Conservation (phyloP, 805 yeast genomes). For the Trichomonascus vanleenenianus region DNA sequence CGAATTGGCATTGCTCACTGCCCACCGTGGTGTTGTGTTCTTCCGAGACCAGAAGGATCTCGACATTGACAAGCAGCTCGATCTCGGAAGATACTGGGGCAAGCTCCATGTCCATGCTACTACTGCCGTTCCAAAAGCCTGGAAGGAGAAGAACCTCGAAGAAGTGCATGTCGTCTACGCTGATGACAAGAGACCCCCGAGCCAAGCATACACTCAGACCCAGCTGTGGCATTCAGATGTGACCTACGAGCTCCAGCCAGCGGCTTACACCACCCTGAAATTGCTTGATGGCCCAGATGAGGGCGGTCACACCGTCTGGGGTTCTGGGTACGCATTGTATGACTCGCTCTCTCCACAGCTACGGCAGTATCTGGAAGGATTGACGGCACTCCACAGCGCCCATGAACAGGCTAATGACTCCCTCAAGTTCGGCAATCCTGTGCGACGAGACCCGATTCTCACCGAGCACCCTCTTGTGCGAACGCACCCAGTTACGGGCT, state of each 20-base stretch:
- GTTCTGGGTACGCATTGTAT: slow-evolving; percentile 51
- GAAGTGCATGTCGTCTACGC: slow-evolving; percentile 27
- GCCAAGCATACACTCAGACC: slow-evolving; percentile 23
- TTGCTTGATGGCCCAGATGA: slow-evolving; percentile 28
- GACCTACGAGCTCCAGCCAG: slow-evolving; percentile 66
- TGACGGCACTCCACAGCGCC: slow-evolving; percentile 62
- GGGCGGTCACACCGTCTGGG: slow-evolving; percentile 54
- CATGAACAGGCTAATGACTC: slow-evolving; percentile 53
- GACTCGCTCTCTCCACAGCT: slow-evolving; percentile 47
- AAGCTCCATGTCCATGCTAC: slow-evolving; percentile 45
- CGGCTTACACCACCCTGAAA: slow-evolving; percentile 41
- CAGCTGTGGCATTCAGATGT: slow-evolving; percentile 65
- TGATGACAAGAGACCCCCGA: slow-evolving; percentile 20
- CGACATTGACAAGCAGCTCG: slow-evolving; percentile 49
- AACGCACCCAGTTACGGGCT: slow-evolving; percentile 62
- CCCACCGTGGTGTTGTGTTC: slow-evolving; percentile 43
- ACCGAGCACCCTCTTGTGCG: slow-evolving; percentile 65
- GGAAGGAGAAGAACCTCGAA: slow-evolving; percentile 43
- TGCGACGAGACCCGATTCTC: slow-evolving; percentile 55
- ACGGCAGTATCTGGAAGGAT: slow-evolving; percentile 44
- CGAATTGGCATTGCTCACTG: slow-evolving; percentile 40
- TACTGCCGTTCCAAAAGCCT: slow-evolving; percentile 33
- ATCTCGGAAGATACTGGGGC: slow-evolving; percentile 64
- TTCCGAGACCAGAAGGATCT: slow-evolving; percentile 46
- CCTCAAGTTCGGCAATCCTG: slow-evolving; percentile 49